Conservation (phyloP, 495 filamentous ascomycete species). For the Aspergillus heteromorphus region DNA sequence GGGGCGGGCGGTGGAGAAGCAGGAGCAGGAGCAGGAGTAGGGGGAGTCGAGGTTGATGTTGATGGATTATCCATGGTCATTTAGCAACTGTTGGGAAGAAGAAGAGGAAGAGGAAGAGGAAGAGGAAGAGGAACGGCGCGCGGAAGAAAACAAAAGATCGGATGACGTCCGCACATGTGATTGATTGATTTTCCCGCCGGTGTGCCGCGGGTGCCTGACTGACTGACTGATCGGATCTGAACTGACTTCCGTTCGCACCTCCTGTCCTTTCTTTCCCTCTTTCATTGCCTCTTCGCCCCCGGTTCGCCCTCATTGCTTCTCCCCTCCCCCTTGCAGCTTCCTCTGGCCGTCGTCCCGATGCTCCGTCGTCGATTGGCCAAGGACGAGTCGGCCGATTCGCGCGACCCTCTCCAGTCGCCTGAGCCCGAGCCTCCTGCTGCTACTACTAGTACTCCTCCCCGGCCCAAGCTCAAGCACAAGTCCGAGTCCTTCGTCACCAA, state of each 20-base stretch:
- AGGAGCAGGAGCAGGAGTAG: not conserved
- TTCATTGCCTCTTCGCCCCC: not conserved
- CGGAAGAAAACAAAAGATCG: slow-evolving; percentile 3
- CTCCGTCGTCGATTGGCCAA: slow-evolving; percentile 39
- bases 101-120: not conserved
- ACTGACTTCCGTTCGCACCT: not conserved
- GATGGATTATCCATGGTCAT: not conserved
- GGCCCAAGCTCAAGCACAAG: slow-evolving; percentile 7
- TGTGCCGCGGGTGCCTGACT: not conserved
- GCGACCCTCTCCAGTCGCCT: not conserved
- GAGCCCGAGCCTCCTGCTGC: not conserved
- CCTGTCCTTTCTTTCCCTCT: not conserved
- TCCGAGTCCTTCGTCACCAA: slow-evolving; percentile 43
- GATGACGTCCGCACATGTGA: slow-evolving; percentile 30
- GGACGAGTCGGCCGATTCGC: slow-evolving; percentile 15
- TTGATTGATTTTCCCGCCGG: slow-evolving; percentile 15
- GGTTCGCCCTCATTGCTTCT: slow-evolving; percentile 3
- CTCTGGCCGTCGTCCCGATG: slow-evolving; percentile 26
- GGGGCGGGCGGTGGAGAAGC: slow-evolving; percentile 29
- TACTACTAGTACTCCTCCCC: too few species aligned
- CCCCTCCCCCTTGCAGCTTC: slow-evolving; percentile 1
- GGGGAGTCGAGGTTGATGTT: not conserved
- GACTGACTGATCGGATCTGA: not conserved
- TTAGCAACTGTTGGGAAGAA: not conserved
- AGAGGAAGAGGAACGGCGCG: not conserved